Evolutionary conservation across 108 stramenopile genomes (phyloP).

Genomic region (Cylindrotheca fusiformis): DNA sequence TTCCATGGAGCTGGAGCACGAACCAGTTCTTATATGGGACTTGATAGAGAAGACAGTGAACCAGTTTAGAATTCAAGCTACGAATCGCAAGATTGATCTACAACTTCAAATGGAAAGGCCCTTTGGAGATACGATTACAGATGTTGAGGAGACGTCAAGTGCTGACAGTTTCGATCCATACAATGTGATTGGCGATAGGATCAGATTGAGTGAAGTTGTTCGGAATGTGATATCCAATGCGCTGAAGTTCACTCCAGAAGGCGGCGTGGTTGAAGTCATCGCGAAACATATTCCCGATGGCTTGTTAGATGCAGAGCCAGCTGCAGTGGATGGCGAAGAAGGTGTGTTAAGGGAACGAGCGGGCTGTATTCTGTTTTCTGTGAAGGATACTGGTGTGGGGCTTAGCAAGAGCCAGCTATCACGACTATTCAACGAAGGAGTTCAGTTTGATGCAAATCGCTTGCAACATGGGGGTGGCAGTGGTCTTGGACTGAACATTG

Average conservation of each 20-base stretch:
- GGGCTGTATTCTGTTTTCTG: conserved; percentile 32
- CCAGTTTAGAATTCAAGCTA: conserved; percentile 26
- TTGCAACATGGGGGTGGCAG: conserved; percentile 65
- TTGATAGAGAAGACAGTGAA: conserved; percentile 14
- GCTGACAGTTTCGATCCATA: conserved; percentile 4
- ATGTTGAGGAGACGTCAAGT: background rate
- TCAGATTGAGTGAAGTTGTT: conserved; percentile 39
- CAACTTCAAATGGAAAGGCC: background rate
- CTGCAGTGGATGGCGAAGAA: background rate
- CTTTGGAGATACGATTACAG: background rate
- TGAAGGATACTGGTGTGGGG: conserved; percentile 62
- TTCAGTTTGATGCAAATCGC: conserved; percentile 63
- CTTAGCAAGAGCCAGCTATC: conserved; percentile 39
- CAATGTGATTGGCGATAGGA: conserved; percentile 40
- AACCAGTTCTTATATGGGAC: conserved; percentile 19
- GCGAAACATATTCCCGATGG: background rate
- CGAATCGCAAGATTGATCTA: conserved; percentile 9
- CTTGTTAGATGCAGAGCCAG: background rate
- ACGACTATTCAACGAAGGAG: conserved; percentile 50
- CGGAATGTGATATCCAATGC: conserved; percentile 65
- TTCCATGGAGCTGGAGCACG: conserved; percentile 21
- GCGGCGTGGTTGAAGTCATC: conserved; percentile 7
- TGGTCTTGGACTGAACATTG: conserved; percentile 64
- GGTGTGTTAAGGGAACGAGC: conserved; percentile 1
- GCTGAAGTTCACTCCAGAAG: conserved; percentile 49